Conservation (phyloP, 768 basidiomycete species). For the Podaxis carcinomalis region DNA sequence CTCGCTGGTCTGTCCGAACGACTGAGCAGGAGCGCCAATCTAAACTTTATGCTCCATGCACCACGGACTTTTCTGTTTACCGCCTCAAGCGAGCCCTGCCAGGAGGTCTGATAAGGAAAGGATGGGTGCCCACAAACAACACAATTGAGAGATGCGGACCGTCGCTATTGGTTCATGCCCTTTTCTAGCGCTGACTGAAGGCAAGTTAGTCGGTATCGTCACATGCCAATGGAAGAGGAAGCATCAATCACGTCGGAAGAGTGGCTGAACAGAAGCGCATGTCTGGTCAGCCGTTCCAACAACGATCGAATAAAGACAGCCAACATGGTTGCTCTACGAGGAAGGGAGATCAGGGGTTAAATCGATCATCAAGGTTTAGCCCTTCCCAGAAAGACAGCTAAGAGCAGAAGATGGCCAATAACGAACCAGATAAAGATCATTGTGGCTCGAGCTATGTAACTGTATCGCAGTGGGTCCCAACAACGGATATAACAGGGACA, state of each 20-base stretch:
- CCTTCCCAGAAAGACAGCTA: not conserved
- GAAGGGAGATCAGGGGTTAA: not conserved
- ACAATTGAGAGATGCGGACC: not conserved
- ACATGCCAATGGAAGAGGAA: constrained; percentile 1
- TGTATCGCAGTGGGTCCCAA: not conserved
- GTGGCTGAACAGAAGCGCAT: not conserved
- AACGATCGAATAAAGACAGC: not conserved
- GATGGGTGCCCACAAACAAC: not conserved
- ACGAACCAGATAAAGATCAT: not conserved
- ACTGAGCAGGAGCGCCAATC: not conserved
- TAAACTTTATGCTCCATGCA: not conserved
- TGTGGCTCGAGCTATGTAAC: not conserved
- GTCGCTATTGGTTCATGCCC: not conserved
- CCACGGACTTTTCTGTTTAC: not conserved
- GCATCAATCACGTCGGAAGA: not conserved
- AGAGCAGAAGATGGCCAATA: not conserved
- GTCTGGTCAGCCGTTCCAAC: not conserved
- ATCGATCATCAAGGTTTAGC: not conserved
- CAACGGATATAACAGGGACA: not conserved
- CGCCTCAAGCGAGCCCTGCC: not conserved
- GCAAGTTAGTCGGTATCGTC: not conserved
- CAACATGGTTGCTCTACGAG: not conserved
- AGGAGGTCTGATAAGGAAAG: not conserved
- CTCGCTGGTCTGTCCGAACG: not conserved
- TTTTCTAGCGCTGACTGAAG: not conserved